Conservation (phyloP, 2,329 filamentous ascomycete species). For the Aspergillus intermedius region DNA sequence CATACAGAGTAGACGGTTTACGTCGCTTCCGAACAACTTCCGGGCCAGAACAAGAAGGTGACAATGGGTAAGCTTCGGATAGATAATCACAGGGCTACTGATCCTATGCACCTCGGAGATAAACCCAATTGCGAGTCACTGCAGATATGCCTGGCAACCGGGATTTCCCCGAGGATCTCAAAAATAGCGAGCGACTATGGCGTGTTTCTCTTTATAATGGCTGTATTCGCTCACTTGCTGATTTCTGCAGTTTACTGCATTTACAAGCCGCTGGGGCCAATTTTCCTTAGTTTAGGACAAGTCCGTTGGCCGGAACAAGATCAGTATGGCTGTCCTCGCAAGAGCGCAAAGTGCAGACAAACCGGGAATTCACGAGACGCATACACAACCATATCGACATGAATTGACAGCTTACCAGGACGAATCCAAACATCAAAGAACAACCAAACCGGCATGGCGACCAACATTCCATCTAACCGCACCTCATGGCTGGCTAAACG, state of each 20-base stretch:
- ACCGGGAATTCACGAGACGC: slow-evolving; percentile 1
- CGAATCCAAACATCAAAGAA: not conserved
- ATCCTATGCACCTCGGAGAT: not conserved
- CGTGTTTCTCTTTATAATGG: not conserved
- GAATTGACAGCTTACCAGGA: too few relatives aligned
- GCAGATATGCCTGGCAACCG: not conserved
- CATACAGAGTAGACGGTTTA: slow-evolving; percentile 3
- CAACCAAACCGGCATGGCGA: slow-evolving; percentile 9
- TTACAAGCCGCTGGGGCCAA: not conserved
- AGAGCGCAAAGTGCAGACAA: not conserved
- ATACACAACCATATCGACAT: not conserved
- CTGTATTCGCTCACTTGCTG: too few relatives aligned
- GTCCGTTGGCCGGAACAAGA: not conserved
- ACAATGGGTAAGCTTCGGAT: not conserved
- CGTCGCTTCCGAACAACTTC: slow-evolving; percentile 10
- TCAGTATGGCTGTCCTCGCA: slow-evolving; percentile 8
- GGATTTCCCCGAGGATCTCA: not conserved
- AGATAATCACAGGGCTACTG: not conserved
- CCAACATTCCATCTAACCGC: slow-evolving; percentile 34
- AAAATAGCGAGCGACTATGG: not conserved
- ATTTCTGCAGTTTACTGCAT: not conserved
- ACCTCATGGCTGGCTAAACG: slow-evolving; percentile 38
- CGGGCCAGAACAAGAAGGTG: not conserved
- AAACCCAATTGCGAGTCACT: not conserved
- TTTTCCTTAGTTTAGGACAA: not conserved